Percentiles rank a stretch among this genome's conserved stretches.
Evolutionary conservation across 352 stramenopile species (phyloP).

Genomic region (Phytophthora boehmeriae): DNA sequence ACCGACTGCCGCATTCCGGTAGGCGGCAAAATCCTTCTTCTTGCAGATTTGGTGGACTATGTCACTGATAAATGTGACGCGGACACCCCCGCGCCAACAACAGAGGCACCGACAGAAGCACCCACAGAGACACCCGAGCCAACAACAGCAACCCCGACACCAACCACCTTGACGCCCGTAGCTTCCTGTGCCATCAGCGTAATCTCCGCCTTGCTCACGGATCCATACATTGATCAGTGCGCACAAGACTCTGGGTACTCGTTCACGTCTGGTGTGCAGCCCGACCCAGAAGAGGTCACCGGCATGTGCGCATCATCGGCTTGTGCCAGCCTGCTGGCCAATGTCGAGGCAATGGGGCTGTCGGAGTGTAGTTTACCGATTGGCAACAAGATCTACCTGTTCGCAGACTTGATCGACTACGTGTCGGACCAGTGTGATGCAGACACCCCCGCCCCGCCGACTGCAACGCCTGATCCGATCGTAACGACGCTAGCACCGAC

Average conservation of each 20-base stretch:
- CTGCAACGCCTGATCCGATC: not conserved
- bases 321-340: conserved; percentile 20
- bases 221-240: conserved; percentile 29
- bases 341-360: conserved; percentile 26
- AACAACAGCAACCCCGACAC: conserved; percentile 14
- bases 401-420: conserved; percentile 27
- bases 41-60: conserved; percentile 31
- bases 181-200: conserved; percentile 12
- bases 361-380: conserved; percentile 30
- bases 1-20: conserved; percentile 27
- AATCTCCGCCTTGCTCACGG: conserved; percentile 17
- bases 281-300: conserved; percentile 15
- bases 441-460: not conserved
- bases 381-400: conserved; percentile 32
- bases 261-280: conserved; percentile 26
- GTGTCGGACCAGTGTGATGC: conserved; percentile 22
- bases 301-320: conserved; percentile 27
- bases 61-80: conserved; percentile 8
- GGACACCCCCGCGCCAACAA: not conserved
- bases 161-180: conserved; percentile 18
- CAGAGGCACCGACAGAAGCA: not conserved
- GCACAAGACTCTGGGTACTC: conserved; percentile 24
- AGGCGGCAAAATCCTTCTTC: conserved; percentile 30
- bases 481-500: not conserved
- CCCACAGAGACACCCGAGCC: not conserved